These are phyloP conservation scores for Mucor irregularis DNA, from an alignment of 371 early-diverging fungal genomes.

Conservation along the genomic window DNA sequence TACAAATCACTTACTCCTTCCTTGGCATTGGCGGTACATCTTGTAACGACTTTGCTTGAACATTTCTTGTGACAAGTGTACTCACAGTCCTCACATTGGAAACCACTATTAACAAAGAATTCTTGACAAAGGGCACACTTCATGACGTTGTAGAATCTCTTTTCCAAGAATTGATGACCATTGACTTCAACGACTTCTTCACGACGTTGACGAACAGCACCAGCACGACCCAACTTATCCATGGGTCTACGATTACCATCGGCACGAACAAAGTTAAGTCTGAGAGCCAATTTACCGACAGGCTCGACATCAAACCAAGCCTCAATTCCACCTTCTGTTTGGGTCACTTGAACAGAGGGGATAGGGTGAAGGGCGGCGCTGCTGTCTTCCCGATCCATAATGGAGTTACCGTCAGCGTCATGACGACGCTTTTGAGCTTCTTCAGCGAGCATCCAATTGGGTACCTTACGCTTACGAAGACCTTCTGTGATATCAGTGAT, in stretches of 20 bases:
- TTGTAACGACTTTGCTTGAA: conserved; percentile 29
- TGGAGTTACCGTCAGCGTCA: conserved; percentile 24
- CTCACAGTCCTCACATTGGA: conserved; percentile 78
- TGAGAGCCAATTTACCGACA: conserved; percentile 79
- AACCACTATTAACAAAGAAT: conserved; percentile 84
- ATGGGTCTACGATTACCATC: conserved; percentile 57
- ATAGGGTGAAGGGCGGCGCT: conserved; percentile 10
- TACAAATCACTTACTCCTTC: conserved; percentile 52
- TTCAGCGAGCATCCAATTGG: conserved; percentile 37
- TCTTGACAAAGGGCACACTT: conserved; percentile 93
- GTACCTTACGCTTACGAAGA: conserved; percentile 64
- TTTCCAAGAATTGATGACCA: conserved; percentile 87
- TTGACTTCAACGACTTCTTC: conserved; percentile 74
- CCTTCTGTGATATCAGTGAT: conserved; percentile 80
- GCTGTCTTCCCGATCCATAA: conserved; percentile 12
- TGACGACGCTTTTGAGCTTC: conserved; percentile 31
- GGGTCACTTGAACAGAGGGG: conserved; percentile 6
- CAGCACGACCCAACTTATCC: conserved; percentile 79
- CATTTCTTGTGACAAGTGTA: conserved; percentile 35
- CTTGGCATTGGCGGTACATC: conserved; percentile 26
- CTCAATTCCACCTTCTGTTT: conserved; percentile 60
- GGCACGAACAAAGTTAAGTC: conserved; percentile 69
- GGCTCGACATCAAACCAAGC: conserved; percentile 93
- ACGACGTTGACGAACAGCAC: conserved; percentile 84
- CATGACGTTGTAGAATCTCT: conserved; percentile 89